A percentile compares a stretch with the other conserved stretches of the same genome.
Evolutionary conservation across 2,329 filamentous ascomycete species (phyloP).

Genomic region (Orbilia quercus): DNA sequence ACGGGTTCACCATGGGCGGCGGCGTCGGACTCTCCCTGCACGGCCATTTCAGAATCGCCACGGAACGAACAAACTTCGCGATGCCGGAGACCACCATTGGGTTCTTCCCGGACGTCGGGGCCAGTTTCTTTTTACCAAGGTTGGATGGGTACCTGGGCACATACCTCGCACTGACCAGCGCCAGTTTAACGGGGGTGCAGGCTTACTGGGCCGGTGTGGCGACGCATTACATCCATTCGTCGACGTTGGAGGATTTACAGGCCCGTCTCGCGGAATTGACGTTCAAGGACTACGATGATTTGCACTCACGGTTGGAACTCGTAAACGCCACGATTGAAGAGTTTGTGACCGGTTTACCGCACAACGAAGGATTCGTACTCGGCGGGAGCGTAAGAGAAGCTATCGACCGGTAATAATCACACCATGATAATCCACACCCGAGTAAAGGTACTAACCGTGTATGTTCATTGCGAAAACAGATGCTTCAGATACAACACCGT

Average conservation of each 20-base stretch:
- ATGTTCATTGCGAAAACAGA: constrained; percentile 42
- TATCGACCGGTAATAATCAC: constrained; percentile 73
- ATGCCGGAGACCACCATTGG: constrained; percentile 99
- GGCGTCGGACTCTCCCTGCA: constrained; percentile 94
- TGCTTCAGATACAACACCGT: constrained; percentile 78
- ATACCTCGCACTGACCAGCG: constrained; percentile 92
- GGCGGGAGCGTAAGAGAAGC: constrained; percentile 77
- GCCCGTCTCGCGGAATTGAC: constrained; percentile 86
- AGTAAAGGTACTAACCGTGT: too few species aligned
- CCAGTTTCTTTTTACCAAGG: constrained; percentile 91
- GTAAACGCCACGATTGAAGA: constrained; percentile 93
- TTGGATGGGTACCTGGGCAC: constrained; percentile 88
- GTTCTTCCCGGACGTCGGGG: constrained; percentile 98
- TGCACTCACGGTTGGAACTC: constrained; percentile 73
- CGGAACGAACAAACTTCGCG: constrained; percentile 92
- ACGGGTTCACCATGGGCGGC: constrained; percentile 98
- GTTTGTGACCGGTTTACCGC: constrained; percentile 85
- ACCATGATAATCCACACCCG: too few species aligned
- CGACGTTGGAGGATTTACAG: constrained; percentile 82
- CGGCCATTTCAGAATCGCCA: constrained; percentile 95
- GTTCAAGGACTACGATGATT: constrained; percentile 80
- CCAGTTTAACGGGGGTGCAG: constrained; percentile 82
- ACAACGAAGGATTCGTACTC: constrained; percentile 75
- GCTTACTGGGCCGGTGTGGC: constrained; percentile 84
- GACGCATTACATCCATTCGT: constrained; percentile 96